These are phyloP conservation scores for Acacia pycnantha DNA, from an alignment of 331 rosid species.

Conservation along the genomic window DNA sequence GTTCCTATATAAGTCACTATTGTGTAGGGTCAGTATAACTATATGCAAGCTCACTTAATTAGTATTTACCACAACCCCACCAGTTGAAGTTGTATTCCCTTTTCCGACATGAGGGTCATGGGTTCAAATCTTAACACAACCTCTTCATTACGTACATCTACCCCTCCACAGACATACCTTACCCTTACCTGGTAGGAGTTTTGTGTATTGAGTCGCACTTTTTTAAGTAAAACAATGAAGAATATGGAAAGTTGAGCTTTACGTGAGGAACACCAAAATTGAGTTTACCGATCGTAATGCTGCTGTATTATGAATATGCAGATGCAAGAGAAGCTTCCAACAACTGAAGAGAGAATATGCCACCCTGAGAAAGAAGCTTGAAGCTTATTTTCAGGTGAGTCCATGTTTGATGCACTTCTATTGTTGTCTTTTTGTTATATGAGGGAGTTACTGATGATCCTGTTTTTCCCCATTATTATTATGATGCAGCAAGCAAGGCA, in stretches of 20 bases:
- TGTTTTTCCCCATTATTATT: background rate
- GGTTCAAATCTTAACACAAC: too few relatives aligned
- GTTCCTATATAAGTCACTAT: background rate
- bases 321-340: conserved; percentile 82
- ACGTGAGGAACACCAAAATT: background rate
- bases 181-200: too few relatives aligned
- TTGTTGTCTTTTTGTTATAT: background rate
- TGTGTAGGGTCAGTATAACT: background rate
- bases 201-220: background rate
- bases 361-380: conserved; percentile 77
- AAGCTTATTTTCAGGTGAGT: conserved; percentile 87
- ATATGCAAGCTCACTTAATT: background rate
- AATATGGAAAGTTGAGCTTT: background rate
- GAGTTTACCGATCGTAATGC: background rate
- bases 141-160: too few relatives aligned
- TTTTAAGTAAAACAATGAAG: background rate
- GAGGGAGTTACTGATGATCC: background rate
- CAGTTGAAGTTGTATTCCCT: too few relatives aligned
- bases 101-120: fast-evolving
- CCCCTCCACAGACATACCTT: too few relatives aligned
- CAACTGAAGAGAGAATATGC: conserved; percentile 79
- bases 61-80: background rate
- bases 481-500: conserved; percentile 63
- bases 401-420: background rate
- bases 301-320: conserved; percentile 31